Evolutionary conservation across 2,329 filamentous ascomycete genomes (phyloP), one percentile per base, ranked within the genome.

Genomic region (Talaromyces pinophilus): DNA sequence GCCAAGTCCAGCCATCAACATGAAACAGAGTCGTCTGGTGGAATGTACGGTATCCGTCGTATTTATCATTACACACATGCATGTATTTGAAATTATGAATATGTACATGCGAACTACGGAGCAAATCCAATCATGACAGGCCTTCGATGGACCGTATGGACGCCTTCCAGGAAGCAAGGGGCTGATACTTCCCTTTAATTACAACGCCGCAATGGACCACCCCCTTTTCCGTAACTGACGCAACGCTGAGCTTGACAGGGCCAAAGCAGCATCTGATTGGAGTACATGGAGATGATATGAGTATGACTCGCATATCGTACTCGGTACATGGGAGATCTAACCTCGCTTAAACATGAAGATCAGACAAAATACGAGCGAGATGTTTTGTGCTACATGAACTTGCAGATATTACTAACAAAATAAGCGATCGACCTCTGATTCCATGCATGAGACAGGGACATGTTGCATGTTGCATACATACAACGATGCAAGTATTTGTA

Each of bases 81-180:
- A 54, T 30, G 42, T 7, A n/a, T 7, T 25, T 25, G 25, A 25
- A 25, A 25, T 25, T 25, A n/a, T 8, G 17, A 54, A 30, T 54
- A n/a, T 28, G 6, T 30, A 54, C 30, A 55, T 55, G 28, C 52
- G n/a, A 55, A 55, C 30, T 48, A 44, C 25, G 40, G 44, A 52
- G 44, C 46, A 40, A 38, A 52, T n/a, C 6, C 42, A 10, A 19
- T n/a, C 46, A 25, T 40, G 60, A n/a, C 60, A 28, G 30, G 30
- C 60, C 38, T 62, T 52, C 52, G 30, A 55, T 55, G 28, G 25
- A 25, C 25, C 25, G 25, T 25, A 25, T 25, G 3, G 48, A 42
- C 46, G 60, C 19, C n/a, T 60, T 54, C 60, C 19, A 62, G 33
- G 22, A 62, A 54, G 60, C 60, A 62, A 54, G 60, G 60, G 60